Conservation (phyloP, 768 basidiomycete genomes). For the Boletus reticuloceps region DNA sequence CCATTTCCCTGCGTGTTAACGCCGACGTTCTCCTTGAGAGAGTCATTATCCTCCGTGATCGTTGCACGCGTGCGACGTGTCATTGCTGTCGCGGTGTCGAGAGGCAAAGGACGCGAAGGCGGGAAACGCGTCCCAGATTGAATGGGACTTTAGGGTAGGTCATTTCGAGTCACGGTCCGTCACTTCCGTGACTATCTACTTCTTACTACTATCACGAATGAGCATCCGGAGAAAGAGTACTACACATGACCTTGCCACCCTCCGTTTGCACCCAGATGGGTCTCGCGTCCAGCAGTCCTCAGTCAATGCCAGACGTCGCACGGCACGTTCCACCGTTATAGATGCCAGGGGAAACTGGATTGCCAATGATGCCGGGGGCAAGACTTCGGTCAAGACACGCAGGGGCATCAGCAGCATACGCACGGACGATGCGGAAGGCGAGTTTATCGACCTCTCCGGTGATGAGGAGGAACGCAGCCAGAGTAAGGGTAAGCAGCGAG, state of each 20-base stretch:
- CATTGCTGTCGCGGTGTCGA: slow-evolving; percentile 16
- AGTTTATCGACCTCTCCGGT: slow-evolving; percentile 20
- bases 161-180: background rate
- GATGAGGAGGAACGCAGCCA: slow-evolving; percentile 17
- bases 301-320: slow-evolving; percentile 33
- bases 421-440: slow-evolving; percentile 25
- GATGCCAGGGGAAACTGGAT: slow-evolving; percentile 63
- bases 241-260: slow-evolving; percentile 60
- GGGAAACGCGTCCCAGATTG: slow-evolving; percentile 16
- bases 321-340: slow-evolving; percentile 35
- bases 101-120: background rate
- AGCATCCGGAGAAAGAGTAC: slow-evolving; percentile 44
- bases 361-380: slow-evolving; percentile 63
- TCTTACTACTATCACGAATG: slow-evolving; percentile 11
- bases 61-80: slow-evolving; percentile 27
- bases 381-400: slow-evolving; percentile 38
- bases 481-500: slow-evolving; percentile 27
- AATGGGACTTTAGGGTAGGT: slow-evolving; percentile 20
- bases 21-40: slow-evolving; percentile 31
- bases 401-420: slow-evolving; percentile 18
- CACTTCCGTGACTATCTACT: background rate
- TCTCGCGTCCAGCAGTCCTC: slow-evolving; percentile 52
- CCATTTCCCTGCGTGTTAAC: slow-evolving; percentile 3
- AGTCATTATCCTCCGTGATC: slow-evolving; percentile 17
- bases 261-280: slow-evolving; percentile 66